Evolutionary conservation across 2,329 filamentous ascomycete species (phyloP), one percentile per base, ranked within the genome.

Genomic region (Phialophora macrospora): DNA sequence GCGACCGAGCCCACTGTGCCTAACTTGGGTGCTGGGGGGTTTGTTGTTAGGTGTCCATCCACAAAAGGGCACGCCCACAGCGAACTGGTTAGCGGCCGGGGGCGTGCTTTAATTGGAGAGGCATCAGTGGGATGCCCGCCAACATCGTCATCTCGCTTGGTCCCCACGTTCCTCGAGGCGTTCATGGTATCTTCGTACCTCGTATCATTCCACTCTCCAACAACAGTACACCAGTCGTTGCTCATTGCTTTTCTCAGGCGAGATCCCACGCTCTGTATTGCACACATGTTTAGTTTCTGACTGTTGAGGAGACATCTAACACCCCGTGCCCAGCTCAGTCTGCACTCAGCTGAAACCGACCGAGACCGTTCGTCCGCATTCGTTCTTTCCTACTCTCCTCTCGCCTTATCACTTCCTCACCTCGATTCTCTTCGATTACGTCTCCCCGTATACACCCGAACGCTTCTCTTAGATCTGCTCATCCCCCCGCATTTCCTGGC

Each of bases 401-500:
- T 62, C 55, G 52, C n/a, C 56, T 41, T 55, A 22, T 61, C 65
- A 56, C 63, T 63, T 48, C 52, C 52, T 32, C 55, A 60, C 44
- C 55, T 28, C 46, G 30, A 58, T 57, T 34, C 60, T 55, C 49
- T 28, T 46, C 32, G 38, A 20, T 56, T 55, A 28, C 57, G 34
- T 49, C 46, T 48, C 55, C 66, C 67, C 65, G 67, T 66, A 62
- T 67, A 63, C 54, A 63, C 67, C 67, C 67, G 67, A 69, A 51
- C 54, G 17, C 49, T 65, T 51, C 62, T 65, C 46, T 57, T 46
- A n/a, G 60, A 63, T 30, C 32, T 57, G 38, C 38, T 41, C 46
- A 34, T 57, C 22, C 55, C 65, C 67, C 65, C 67, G 65, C 65
- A 67, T 62, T 67, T 56, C 32, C 49, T 38, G 52, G 54, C 34